Base-by-base conservation (phyloP, 2,329 filamentous ascomycete genomes). In the Xylariaceae sp. region DNA sequence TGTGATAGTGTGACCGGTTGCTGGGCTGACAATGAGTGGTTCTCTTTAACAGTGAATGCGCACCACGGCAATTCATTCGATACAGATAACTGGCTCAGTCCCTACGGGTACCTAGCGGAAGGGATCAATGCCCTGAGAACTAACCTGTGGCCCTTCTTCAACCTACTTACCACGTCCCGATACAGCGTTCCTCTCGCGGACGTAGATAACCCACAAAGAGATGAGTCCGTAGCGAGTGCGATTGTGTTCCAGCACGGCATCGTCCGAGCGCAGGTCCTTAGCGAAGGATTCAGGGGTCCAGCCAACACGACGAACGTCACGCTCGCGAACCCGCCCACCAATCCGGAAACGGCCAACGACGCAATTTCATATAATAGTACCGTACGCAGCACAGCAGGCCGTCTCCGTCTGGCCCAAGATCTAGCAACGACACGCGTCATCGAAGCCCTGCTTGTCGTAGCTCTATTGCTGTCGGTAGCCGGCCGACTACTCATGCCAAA, bases 41-140 rank as follows among this genome's bases (percentile, higher is more conserved):
- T 26, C 39, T 17, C 23, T 41, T 12, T 41, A n/a, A n/a, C n/a
- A n/a, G n/a, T n/a, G n/a, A n/a, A n/a, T n/a, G n/a, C n/a, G n/a
- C n/a, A n/a, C n/a, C n/a, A n/a, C n/a, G n/a, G n/a, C n/a, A n/a
- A n/a, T n/a, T n/a, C n/a, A n/a, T n/a, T n/a, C n/a, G n/a, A n/a
- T n/a, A n/a, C 16, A 6, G 68, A 73, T 41, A 58, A 67, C 0
- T 50, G 23, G 33, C 21, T 40, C 34, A 36, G 33, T 3, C 26
- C 34, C 23, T 29, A 50, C 34, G 12, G 2, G 3, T 36, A 47
- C 19, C 44, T 47, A 8, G 12, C 21, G 24, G 14, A 3, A 24
- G 44, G 44, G n/a, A 19, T 36, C 6, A 3, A 2, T 2, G 44
- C 31, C 5, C 43, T 16, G 14, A 19, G 44, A 4, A 24, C 31